Conservation (phyloP, 306 rosid species). For the Citrullus amarus region DNA sequence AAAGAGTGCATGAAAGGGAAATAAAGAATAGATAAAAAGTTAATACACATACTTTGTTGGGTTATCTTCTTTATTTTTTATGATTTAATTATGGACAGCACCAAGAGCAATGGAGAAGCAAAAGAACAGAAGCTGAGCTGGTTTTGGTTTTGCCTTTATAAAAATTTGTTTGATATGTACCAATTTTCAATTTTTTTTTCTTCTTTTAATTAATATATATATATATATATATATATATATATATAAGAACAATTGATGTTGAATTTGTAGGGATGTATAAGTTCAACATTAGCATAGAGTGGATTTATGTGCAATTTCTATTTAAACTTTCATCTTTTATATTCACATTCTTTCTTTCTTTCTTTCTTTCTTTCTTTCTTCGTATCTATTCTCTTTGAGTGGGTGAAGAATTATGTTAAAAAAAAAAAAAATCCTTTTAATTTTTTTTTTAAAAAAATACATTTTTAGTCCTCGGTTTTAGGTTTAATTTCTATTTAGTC, state of each 20-base stretch:
- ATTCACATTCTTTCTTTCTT: background rate
- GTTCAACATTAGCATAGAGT: background rate
- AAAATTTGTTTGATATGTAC: background rate
- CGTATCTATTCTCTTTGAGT: no score
- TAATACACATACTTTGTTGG: no score
- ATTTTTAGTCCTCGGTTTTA: no score
- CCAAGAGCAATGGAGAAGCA: constrained; percentile 80
- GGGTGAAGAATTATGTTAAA: no score
- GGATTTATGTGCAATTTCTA: background rate
- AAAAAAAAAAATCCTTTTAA: no score
- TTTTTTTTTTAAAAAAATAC: no score
- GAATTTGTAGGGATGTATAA: background rate
- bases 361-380: no score
- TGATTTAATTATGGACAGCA: constrained; percentile 26
- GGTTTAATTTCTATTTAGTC: no score
- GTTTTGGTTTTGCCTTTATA: background rate
- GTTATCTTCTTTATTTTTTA: background rate
- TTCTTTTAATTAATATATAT: background rate
- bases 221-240: background rate
- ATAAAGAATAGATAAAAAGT: no score
- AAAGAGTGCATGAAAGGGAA: no score
- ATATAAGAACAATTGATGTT: background rate
- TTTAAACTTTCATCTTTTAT: background rate
- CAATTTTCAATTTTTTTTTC: background rate
- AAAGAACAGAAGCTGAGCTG: constrained; percentile 57